Percentiles rank a stretch among this genome's conserved stretches.
Conservation (phyloP, 371 early-diverging fungal species). For the Syncephalastrum monosporum region DNA sequence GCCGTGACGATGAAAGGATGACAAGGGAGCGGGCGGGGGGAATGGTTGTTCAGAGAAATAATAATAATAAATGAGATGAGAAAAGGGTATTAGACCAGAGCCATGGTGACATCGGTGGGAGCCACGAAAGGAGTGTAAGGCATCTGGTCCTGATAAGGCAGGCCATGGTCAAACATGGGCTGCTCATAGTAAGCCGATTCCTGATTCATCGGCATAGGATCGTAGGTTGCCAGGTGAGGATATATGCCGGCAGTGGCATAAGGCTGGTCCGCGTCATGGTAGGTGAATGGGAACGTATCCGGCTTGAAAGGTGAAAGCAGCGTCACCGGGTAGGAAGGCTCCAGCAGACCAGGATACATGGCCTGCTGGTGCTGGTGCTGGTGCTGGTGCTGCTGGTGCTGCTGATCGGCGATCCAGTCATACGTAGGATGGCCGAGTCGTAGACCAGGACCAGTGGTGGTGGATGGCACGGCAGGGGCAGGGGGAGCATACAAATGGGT, state of each 20-base stretch:
- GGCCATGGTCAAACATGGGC: constrained; percentile 5
- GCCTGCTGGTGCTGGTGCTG: constrained; percentile 15
- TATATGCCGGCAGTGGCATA: no score
- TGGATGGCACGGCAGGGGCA: constrained; percentile 5
- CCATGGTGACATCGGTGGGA: constrained; percentile 17
- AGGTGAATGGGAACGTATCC: constrained; percentile 6
- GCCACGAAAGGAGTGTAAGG: constrained; percentile 14
- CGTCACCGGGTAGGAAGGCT: constrained; percentile 6
- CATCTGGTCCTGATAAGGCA: constrained; percentile 1
- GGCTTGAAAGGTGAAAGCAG: constrained; percentile 40
- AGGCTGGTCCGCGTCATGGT: no score
- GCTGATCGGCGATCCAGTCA: constrained; percentile 5
- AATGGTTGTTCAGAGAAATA: constrained; percentile 2
- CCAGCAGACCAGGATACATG: no score
- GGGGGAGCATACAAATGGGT: no score
- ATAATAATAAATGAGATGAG: not conserved
- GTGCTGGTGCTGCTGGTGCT: constrained; percentile 14
- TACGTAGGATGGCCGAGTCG: constrained; percentile 1
- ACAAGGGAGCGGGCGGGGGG: not conserved
- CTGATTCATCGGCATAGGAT: no score
- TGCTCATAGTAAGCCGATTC: not conserved
- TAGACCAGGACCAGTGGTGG: not conserved
- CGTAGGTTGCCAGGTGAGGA: no score
- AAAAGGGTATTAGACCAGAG: constrained; percentile 13
- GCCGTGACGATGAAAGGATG: no score